These are phyloP conservation scores for Massariosphaeria phaeospora DNA, from an alignment of 495 filamentous ascomycete species.

Conservation along the genomic window DNA sequence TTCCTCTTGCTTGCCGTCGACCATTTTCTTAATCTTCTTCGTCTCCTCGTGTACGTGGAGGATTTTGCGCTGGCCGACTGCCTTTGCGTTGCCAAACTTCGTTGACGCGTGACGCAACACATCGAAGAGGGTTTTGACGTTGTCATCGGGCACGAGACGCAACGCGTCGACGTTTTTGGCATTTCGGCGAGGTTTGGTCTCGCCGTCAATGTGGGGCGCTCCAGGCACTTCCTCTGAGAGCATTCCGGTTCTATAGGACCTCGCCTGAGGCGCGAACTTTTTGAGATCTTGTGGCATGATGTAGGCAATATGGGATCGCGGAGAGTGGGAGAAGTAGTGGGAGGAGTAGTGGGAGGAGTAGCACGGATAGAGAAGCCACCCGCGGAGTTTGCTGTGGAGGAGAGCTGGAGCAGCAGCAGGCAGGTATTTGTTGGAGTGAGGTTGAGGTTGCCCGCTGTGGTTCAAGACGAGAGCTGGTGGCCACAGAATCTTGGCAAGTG, in stretches of 20 bases:
- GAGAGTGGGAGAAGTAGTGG: constrained; percentile 1
- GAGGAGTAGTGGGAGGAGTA: constrained; percentile 18
- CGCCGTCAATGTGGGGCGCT: constrained; percentile 66
- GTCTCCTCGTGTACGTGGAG: constrained; percentile 83
- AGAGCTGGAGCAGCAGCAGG: background rate
- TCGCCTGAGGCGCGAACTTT: constrained; percentile 54
- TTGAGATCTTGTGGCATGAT: constrained; percentile 40
- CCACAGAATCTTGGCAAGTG: too few relatives aligned
- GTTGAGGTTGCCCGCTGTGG: constrained; percentile 9
- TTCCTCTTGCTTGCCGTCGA: constrained; percentile 83
- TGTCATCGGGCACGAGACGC: constrained; percentile 57
- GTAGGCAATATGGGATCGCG: background rate
- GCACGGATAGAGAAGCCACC: constrained; percentile 8
- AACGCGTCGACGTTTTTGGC: constrained; percentile 67
- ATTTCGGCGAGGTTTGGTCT: constrained; percentile 85
- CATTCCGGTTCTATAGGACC: constrained; percentile 57
- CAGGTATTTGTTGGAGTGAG: constrained; percentile 1
- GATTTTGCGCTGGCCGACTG: constrained; percentile 72
- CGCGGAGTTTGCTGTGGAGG: constrained; percentile 11
- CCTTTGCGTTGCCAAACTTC: constrained; percentile 84
- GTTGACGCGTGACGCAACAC: constrained; percentile 71
- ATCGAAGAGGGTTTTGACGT: constrained; percentile 80
- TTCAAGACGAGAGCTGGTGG: too few relatives aligned
- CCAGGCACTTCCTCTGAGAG: constrained; percentile 78
- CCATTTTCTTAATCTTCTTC: constrained; percentile 94